Conservation (phyloP, 2,329 filamentous ascomycete species). For the Elsinoe ampelina region DNA sequence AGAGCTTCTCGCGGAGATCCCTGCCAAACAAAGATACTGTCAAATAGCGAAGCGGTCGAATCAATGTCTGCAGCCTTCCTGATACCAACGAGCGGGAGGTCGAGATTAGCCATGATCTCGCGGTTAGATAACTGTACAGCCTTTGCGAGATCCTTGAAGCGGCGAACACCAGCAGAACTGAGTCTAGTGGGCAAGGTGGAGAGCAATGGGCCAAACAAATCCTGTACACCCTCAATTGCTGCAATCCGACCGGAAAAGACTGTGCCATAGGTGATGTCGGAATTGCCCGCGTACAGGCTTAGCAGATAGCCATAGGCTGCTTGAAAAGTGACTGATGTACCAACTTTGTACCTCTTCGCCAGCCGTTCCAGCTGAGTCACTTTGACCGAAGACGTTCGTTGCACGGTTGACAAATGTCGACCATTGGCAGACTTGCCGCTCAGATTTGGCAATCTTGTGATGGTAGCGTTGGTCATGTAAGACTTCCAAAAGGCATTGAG, state of each 20-base stretch:
- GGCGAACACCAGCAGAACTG: constrained; percentile 44
- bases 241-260: constrained; percentile 75
- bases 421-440: constrained; percentile 28
- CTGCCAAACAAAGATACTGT: constrained; percentile 76
- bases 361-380: not conserved
- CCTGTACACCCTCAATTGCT: constrained; percentile 60
- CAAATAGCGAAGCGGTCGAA: constrained; percentile 55
- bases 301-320: constrained; percentile 59
- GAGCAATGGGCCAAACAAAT: constrained; percentile 71
- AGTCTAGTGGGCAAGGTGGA: constrained; percentile 64
- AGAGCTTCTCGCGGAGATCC: constrained; percentile 45
- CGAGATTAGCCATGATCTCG: constrained; percentile 53
- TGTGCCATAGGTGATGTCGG: constrained; percentile 64
- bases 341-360: constrained; percentile 36
- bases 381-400: not conserved
- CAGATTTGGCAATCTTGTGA: constrained; percentile 51
- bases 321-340: constrained; percentile 67
- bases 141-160: constrained; percentile 52
- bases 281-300: constrained; percentile 51
- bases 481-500: constrained; percentile 56
- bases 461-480: constrained; percentile 49
- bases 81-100: constrained; percentile 59
- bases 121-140: constrained; percentile 58
- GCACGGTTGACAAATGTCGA: not conserved
- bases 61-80: constrained; percentile 49